Conservation (phyloP, 2,329 filamentous ascomycete genomes). For the Pseudogymnoascus sp. region DNA sequence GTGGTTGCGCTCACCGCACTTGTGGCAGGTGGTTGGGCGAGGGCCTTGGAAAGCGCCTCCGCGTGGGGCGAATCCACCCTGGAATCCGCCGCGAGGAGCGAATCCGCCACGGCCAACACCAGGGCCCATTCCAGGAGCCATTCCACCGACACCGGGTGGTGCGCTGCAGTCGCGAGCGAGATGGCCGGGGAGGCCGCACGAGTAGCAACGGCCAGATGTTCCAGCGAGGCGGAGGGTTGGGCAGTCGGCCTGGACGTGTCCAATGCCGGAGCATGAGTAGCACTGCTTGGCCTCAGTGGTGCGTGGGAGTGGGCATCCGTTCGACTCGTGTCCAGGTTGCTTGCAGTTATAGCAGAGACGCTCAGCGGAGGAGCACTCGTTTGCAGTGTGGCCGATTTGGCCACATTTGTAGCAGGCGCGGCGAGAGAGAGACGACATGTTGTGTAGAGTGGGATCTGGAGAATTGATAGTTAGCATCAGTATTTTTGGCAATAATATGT, state of each 20-base stretch:
- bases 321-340: conserved; percentile 82
- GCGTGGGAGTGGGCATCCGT: conserved; percentile 90
- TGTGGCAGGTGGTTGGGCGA: conserved; percentile 63
- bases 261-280: conserved; percentile 98
- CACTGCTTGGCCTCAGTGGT: conserved; percentile 99
- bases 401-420: conserved; percentile 66
- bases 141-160: conserved; percentile 45
- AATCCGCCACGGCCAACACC: conserved; percentile 58
- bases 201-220: conserved; percentile 87
- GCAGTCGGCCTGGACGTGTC: conserved; percentile 98
- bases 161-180: conserved; percentile 83
- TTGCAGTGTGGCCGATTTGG: conserved; percentile 71
- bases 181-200: conserved; percentile 87
- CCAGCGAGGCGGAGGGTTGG: conserved; percentile 84
- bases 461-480: background rate
- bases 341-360: conserved; percentile 99
- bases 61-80: conserved; percentile 54
- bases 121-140: conserved; percentile 25
- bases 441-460: conserved; percentile 4
- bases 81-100: conserved; percentile 63
- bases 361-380: conserved; percentile 96
- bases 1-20: conserved; percentile 85
- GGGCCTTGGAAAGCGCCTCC: conserved; percentile 67
- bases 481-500: background rate
- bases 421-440: conserved; percentile 72